Percentiles rank a stretch among this genome's conserved stretches.
These are phyloP conservation scores for Acacia melanoxylon DNA, from an alignment of 306 rosid species.

Conservation along the genomic window DNA sequence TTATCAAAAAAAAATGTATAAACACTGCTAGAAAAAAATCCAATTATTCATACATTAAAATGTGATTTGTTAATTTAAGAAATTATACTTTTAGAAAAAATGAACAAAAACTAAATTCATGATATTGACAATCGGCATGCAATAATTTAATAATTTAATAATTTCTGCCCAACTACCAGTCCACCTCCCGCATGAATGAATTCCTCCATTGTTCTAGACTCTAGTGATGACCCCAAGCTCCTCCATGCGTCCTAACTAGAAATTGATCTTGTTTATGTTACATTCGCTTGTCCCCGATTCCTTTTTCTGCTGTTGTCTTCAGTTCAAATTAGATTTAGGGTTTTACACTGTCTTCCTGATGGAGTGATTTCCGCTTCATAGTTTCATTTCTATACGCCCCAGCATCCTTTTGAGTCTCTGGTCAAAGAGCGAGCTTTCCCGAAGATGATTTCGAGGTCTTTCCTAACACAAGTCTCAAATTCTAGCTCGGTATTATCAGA, in stretches of 20 bases:
- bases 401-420: background rate
- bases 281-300: background rate
- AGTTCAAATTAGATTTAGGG: slow-evolving; percentile 46
- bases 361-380: background rate
- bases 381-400: background rate
- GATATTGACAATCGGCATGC: background rate
- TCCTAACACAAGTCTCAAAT: slow-evolving; percentile 37
- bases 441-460: slow-evolving; percentile 45
- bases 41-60: background rate
- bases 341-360: slow-evolving; percentile 23
- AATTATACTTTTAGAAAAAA: background rate
- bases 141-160: background rate
- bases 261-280: background rate
- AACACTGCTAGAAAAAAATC: no score
- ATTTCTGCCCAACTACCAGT: background rate
- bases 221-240: background rate
- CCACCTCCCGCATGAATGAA: background rate
- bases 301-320: background rate
- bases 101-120: background rate
- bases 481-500: slow-evolving; percentile 29
- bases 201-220: background rate
- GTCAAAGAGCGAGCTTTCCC: background rate
- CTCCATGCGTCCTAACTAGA: background rate
- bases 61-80: no score
- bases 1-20: background rate